Conservation (phyloP, 2,329 filamentous ascomycete species). For the Lachnellula hyalina region DNA sequence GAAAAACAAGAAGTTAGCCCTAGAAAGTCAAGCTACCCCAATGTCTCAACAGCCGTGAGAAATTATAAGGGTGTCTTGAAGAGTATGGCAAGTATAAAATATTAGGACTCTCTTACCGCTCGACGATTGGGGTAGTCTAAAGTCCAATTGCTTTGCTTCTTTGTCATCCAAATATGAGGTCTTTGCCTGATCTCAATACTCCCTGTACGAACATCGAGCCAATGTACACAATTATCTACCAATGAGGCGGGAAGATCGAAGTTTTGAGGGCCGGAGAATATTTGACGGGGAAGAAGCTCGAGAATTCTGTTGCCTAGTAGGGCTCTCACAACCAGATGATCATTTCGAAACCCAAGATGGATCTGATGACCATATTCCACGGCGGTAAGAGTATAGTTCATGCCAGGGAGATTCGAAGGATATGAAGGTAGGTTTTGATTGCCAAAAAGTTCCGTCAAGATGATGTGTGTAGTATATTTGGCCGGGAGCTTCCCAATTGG, state of each 20-base stretch:
- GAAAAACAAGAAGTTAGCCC: too few species aligned
- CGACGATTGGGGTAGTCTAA: conserved; percentile 30
- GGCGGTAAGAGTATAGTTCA: conserved; percentile 43
- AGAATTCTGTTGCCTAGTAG: conserved; percentile 21
- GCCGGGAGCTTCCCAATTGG: conserved; percentile 48
- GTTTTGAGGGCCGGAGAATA: conserved; percentile 24
- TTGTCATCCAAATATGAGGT: conserved; percentile 36
- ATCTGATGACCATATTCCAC: conserved; percentile 38
- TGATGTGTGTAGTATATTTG: conserved; percentile 39
- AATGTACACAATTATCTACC: conserved; percentile 48
- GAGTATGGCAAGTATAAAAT: not conserved
- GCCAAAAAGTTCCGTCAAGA: conserved; percentile 49
- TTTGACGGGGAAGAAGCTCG: conserved; percentile 32
- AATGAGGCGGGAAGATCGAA: conserved; percentile 49
- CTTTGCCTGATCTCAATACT: conserved; percentile 47
- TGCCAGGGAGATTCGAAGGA: conserved; percentile 47
- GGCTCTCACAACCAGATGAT: conserved; percentile 40
- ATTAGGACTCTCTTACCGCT: conserved; percentile 13
- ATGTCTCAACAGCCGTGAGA: too few species aligned
- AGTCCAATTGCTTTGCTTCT: conserved; percentile 35
- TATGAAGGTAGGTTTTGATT: conserved; percentile 45
- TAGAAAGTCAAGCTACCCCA: too few species aligned
- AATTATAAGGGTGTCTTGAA: conserved; percentile 44
- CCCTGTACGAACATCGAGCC: conserved; percentile 46
- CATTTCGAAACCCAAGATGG: conserved; percentile 47